Evolutionary conservation across 352 stramenopile genomes (phyloP), one percentile per base, ranked within the genome.

Genomic region (Globisporangium uncinulatum): DNA sequence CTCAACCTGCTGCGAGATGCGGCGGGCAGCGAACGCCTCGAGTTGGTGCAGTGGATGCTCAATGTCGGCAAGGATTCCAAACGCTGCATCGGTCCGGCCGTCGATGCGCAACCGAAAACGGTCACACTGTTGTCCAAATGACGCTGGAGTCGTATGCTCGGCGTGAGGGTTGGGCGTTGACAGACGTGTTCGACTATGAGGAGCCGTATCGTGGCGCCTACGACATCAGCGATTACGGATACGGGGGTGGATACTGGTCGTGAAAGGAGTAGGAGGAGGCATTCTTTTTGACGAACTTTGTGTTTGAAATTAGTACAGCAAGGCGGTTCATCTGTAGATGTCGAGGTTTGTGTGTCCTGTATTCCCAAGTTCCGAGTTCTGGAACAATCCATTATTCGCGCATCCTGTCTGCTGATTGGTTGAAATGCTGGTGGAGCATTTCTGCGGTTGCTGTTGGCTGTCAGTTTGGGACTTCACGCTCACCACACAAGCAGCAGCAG

Each of bases 401-500:
- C 24, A 34, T 47, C n/a, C 21, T 48, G 34, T 46, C 42, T 24
- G 20, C 8, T 39, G 5, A 46, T 46, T 24, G 17, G 8, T 0
- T 20, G 11, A 13, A 14, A 9, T 32, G 42, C 42, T 19, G 17
- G n/a, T 4, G 7, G 7, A 39, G 34, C 34, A 39, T 15, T 49
- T 24, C 19, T 37, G 32, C 51, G 42, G 42, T 19, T 42, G 32
- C 5, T 41, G 34, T 56, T 39, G 21, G 34, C 15, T 24, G 29
- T 32, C 56, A 62, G 48, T 62, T 57, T 53, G 51, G 43, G 49
- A 57, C 51, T 62, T 43, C 49, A 46, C 57, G 39, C 51, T 56
- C 48, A 62, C 57, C 57, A 62, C 57, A 57, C 49, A 62, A 36
- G 36, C 11, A 13, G 19, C 55, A 44, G 13, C 47, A 31, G 37